These are phyloP conservation scores for Acacia concinna DNA, from an alignment of 331 rosid genomes.

Conservation along the genomic window DNA sequence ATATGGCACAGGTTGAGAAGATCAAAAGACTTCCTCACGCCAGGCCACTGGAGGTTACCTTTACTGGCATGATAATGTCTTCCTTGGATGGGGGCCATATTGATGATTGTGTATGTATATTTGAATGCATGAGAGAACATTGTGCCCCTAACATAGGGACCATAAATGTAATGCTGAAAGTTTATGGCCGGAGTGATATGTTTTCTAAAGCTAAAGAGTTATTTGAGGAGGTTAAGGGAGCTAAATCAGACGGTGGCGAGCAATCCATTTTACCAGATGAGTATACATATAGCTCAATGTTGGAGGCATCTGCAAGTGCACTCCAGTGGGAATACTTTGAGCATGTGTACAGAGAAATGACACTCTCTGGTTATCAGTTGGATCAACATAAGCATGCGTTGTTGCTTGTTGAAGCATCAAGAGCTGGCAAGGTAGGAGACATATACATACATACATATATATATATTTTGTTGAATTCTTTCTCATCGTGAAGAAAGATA, in stretches of 20 bases:
- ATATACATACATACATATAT: too few relatives aligned
- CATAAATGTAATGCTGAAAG: conserved; percentile 82
- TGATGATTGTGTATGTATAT: conserved; percentile 60
- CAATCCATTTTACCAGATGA: conserved; percentile 50
- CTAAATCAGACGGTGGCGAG: conserved; percentile 38
- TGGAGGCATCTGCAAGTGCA: conserved; percentile 76
- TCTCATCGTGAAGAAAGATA: background rate
- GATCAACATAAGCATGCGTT: conserved; percentile 63
- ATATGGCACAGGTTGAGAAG: conserved; percentile 66
- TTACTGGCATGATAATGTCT: conserved; percentile 90
- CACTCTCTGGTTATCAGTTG: conserved; percentile 62
- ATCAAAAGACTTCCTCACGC: conserved; percentile 57
- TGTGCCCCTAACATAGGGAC: conserved; percentile 81
- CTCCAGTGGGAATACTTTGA: conserved; percentile 97
- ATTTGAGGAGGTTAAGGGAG: conserved; percentile 64
- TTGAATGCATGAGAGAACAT: conserved; percentile 62
- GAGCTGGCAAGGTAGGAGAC: conserved; percentile 77
- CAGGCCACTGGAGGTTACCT: conserved; percentile 82
- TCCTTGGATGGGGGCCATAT: conserved; percentile 73
- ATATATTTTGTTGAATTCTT: background rate
- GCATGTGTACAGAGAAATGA: conserved; percentile 83
- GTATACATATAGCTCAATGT: conserved; percentile 69
- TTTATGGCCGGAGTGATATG: conserved; percentile 76
- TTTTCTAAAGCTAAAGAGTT: conserved; percentile 76
- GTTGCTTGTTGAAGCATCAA: conserved; percentile 76